Base-by-base conservation (phyloP, 345 rosid genomes). In the Limnanthes douglasii region DNA sequence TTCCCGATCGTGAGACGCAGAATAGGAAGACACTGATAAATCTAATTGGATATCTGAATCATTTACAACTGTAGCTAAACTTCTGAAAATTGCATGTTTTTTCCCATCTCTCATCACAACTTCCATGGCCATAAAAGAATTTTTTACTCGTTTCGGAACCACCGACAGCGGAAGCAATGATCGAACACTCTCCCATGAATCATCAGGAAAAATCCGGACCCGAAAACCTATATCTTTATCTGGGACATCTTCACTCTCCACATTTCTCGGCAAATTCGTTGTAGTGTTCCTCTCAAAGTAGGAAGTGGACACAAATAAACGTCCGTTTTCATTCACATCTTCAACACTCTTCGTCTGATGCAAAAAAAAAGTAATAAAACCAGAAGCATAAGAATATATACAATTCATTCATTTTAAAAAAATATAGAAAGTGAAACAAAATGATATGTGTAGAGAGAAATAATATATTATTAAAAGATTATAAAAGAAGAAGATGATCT, bases 71-170 rank as follows among this genome's bases (percentile, higher is more conserved):
- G 85, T 65, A 11, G 78, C 92, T 54, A 90, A 81, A 47, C 92
- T 61, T 70, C 98, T 77, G 53, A 90, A 80, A 64, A 73, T 59
- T 39, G 64, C 92, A 46, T 84, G 94, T 61, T 84, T 90, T 83
- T 75, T 80, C 46, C 98, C 94, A 69, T 80, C 70, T 70, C 72
- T 80, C 77, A 83, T 61, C 34, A 64, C 51, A 53, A 80, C 78
- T 61, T 84, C 98, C 70, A 90, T 68, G 31, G 94, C 98, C 57
- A 80, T 35, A 46, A 60, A 80, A 40, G 84, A 76, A 30, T 61
- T 55, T 26, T 67, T 50, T 15, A 80, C 50, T 42, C 58, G 57
- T 49, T 69, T 84, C 15, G 98, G 98, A 35, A 70, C 81, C 18
- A 84, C 73, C 16, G 93, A 72, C 45, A 80, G 48, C 0, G 98